Conservation (phyloP, 2,329 filamentous ascomycete species). For the Aspergillus japonicus region DNA sequence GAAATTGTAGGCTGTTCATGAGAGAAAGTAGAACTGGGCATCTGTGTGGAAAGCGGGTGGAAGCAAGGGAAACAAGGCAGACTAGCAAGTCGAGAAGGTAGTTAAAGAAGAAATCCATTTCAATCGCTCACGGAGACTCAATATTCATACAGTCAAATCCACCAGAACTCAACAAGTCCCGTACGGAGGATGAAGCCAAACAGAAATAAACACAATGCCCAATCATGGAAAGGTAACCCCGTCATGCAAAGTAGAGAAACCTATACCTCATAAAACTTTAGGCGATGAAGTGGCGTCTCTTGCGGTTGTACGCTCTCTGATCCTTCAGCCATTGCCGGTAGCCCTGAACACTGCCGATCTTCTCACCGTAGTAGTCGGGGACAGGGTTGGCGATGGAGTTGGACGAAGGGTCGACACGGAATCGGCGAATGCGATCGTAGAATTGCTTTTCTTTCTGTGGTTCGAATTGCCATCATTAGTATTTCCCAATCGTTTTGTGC, state of each 20-base stretch:
- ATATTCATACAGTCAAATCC: slow-evolving; percentile 11
- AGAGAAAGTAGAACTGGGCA: background rate
- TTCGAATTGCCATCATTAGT: background rate
- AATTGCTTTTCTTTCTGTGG: slow-evolving; percentile 86
- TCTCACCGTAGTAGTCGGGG: slow-evolving; percentile 97
- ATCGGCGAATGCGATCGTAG: slow-evolving; percentile 85
- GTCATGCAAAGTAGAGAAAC: background rate
- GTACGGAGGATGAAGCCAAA: background rate
- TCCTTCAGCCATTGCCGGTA: slow-evolving; percentile 97
- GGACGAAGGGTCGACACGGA: slow-evolving; percentile 84
- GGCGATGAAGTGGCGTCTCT: slow-evolving; percentile 56
- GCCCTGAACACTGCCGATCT: slow-evolving; percentile 87
- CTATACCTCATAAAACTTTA: slow-evolving; percentile 15
- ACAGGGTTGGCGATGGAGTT: slow-evolving; percentile 91
- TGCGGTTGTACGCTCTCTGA: slow-evolving; percentile 94
- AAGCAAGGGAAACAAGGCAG: background rate
- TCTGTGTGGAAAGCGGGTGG: too few species aligned
- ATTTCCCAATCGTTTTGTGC: slow-evolving; percentile 11
- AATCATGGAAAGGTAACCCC: background rate
- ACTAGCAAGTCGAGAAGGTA: background rate
- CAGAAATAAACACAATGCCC: background rate
- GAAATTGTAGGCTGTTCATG: slow-evolving; percentile 22
- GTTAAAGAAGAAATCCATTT: slow-evolving; percentile 8
- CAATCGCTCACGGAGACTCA: slow-evolving; percentile 12
- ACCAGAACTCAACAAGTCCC: background rate